Evolutionary conservation across 208 protist genomes (phyloP).

Genomic region (Acanthamoeba healyi): DNA sequence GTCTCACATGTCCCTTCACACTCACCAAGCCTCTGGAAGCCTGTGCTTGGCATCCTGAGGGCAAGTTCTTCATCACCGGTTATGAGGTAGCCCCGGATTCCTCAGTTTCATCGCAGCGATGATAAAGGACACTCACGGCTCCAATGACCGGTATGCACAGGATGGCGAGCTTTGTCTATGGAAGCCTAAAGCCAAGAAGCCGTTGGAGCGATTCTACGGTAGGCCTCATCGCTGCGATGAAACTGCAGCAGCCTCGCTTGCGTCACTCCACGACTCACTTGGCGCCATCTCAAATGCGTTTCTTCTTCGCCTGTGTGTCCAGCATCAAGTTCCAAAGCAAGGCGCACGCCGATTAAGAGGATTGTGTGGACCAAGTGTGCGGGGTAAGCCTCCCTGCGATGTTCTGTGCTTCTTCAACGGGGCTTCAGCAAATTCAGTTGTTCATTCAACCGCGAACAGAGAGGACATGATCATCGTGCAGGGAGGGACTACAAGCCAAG

Average conservation of each 20-base stretch:
- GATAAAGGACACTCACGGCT: neutral
- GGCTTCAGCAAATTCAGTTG: neutral
- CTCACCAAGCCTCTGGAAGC: neutral
- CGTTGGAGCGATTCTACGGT: conserved; percentile 56
- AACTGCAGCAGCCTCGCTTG: neutral
- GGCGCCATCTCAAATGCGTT: no score
- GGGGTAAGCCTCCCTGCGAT: neutral
- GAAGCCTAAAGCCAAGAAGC: conserved; percentile 64
- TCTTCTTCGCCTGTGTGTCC: no score
- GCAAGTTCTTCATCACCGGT: conserved; percentile 55
- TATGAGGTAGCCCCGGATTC: conserved; percentile 10
- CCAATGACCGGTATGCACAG: no score
- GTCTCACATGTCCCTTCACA: neutral
- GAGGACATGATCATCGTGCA: conserved; percentile 67
- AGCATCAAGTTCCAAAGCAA: conserved; percentile 55
- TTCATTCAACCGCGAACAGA: neutral
- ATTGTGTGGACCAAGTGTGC: conserved; percentile 61
- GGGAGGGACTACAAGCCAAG: conserved; percentile 18
- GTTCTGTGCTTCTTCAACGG: neutral
- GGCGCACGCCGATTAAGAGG: neutral
- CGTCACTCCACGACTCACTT: no score
- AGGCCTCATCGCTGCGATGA: neutral
- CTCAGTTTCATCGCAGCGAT: neutral
- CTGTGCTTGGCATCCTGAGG: conserved; percentile 62
- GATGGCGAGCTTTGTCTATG: conserved; percentile 42